phyloP scores from a whole-genome alignment of 805 yeast species.

The Candida coquimbonensis region DNA sequence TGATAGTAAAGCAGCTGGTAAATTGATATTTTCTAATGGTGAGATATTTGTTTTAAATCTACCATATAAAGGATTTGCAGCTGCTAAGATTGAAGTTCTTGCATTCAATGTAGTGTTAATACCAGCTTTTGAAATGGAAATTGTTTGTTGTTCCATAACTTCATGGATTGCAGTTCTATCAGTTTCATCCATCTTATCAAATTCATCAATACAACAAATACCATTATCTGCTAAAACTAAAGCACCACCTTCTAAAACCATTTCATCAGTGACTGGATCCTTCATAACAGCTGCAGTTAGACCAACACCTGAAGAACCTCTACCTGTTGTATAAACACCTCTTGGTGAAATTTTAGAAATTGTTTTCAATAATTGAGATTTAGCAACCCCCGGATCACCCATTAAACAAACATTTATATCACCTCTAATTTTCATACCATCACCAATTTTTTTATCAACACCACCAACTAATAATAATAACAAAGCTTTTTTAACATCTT shows the following conservation, averaged over 20 bases:
- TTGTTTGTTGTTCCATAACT: conserved; percentile 99
- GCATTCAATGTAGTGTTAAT: conserved; percentile 95
- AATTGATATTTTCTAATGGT: conserved; percentile 90
- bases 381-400: conserved; percentile 99
- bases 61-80: conserved; percentile 97
- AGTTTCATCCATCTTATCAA: conserved; percentile 95
- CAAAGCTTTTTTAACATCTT: conserved; percentile 88
- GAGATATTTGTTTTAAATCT: conserved; percentile 85
- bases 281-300: conserved; percentile 98
- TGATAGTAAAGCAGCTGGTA: conserved; percentile 93
- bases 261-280: conserved; percentile 98
- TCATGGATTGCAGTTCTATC: conserved; percentile 98
- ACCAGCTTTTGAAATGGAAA: conserved; percentile 95
- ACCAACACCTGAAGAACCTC: conserved; percentile 99
- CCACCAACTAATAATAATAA: conserved; percentile 86
- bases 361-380: conserved; percentile 89
- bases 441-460: conserved; percentile 89
- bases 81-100: conserved; percentile 90
- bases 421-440: conserved; percentile 96
- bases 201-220: conserved; percentile 97
- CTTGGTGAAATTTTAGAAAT: conserved; percentile 91
- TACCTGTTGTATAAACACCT: conserved; percentile 95
- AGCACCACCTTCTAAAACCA: conserved; percentile 98
- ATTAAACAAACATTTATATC: conserved; percentile 91
- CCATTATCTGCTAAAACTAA: conserved; percentile 95